Percentiles rank a stretch among this genome's conserved stretches.
Evolutionary conservation across 768 basidiomycete species (phyloP).

Genomic region (Phaeolepiota aurea): DNA sequence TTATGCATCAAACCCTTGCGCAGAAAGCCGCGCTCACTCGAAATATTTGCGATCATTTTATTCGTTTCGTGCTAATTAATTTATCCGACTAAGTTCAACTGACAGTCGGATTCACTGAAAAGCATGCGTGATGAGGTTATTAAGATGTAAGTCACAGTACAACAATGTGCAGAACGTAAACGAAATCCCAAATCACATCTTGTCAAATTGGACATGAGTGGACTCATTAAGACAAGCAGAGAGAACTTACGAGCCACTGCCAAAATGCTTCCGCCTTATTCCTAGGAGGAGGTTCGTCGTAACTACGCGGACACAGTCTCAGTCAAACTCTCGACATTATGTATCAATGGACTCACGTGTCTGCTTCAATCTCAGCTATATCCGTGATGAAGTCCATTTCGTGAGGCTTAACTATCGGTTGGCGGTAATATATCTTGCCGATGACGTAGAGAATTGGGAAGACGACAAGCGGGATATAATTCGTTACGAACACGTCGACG

Average conservation of each 20-base stretch:
- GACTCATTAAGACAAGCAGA: too few relatives aligned
- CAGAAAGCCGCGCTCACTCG: too few relatives aligned
- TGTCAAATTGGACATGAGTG: too few relatives aligned
- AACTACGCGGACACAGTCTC: constrained; percentile 18
- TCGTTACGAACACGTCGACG: constrained; percentile 69
- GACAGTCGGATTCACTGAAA: too few relatives aligned
- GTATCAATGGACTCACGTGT: constrained; percentile 28
- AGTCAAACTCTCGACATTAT: neutral
- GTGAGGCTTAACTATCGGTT: constrained; percentile 32
- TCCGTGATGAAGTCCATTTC: constrained; percentile 85
- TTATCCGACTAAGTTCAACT: too few relatives aligned
- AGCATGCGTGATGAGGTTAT: too few relatives aligned
- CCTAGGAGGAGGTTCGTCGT: constrained; percentile 64
- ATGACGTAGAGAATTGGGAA: constrained; percentile 72
- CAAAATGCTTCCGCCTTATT: constrained; percentile 67
- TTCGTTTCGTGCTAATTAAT: too few relatives aligned
- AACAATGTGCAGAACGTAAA: too few relatives aligned
- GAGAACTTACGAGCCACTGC: constrained; percentile 73
- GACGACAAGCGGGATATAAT: constrained; percentile 61
- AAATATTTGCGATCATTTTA: too few relatives aligned
- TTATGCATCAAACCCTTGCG: too few relatives aligned
- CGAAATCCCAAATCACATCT: too few relatives aligned
- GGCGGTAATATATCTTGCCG: constrained; percentile 46
- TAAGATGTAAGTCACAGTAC: too few relatives aligned
- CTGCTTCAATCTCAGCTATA: constrained; percentile 63